Evolutionary conservation across 2,329 filamentous ascomycete species (phyloP).

Genomic region (Penicillium sp.): DNA sequence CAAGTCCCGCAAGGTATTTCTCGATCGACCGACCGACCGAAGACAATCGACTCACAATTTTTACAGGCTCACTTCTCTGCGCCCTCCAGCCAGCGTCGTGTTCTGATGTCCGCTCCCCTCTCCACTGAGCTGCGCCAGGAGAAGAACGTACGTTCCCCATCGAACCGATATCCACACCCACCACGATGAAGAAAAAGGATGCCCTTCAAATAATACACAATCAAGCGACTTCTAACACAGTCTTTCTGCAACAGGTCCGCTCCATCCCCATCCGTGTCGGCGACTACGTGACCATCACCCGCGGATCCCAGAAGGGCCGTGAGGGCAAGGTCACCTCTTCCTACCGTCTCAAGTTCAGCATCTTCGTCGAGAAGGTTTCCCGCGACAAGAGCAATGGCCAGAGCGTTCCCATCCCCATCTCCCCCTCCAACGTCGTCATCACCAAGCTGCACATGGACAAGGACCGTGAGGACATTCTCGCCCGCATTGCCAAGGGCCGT

Average conservation of each 20-base stretch:
- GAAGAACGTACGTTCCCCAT: constrained; percentile 78
- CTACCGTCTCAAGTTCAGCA: constrained; percentile 97
- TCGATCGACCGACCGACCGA: constrained; percentile 4
- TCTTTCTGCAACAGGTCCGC: constrained; percentile 68
- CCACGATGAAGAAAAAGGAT: constrained; percentile 6
- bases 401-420: constrained; percentile 90
- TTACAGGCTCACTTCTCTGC: constrained; percentile 82
- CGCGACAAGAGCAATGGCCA: constrained; percentile 98
- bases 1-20: constrained; percentile 73
- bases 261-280: constrained; percentile 97
- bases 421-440: constrained; percentile 96
- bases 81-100: constrained; percentile 89
- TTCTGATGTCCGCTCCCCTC: constrained; percentile 95
- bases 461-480: constrained; percentile 55
- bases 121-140: constrained; percentile 98
- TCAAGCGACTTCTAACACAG: constrained; percentile 16
- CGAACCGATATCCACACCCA: not conserved
- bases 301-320: constrained; percentile 93
- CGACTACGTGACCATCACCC: constrained; percentile 90
- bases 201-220: constrained; percentile 1
- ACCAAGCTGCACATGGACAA: constrained; percentile 92
- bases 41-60: constrained; percentile 6
- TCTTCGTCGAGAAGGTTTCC: constrained; percentile 95
- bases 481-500: constrained; percentile 53
- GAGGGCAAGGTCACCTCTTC: constrained; percentile 98